A percentile compares a stretch with the other conserved stretches of the same genome.
Evolutionary conservation across 1,284 basidiomycete species (phyloP).

Genomic region (Ganoderma sinense): DNA sequence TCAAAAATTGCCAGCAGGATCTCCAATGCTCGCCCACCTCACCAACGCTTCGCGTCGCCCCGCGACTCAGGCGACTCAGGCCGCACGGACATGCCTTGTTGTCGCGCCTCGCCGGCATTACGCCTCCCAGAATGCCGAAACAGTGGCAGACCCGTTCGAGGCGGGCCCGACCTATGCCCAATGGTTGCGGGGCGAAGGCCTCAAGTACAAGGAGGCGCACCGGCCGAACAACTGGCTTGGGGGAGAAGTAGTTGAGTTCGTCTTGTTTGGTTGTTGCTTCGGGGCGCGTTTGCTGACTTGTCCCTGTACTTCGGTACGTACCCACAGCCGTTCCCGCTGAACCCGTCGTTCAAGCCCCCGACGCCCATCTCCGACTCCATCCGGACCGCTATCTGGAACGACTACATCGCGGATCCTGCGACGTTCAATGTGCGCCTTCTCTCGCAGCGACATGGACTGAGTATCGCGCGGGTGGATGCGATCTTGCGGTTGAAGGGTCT

Average conservation of each 20-base stretch:
- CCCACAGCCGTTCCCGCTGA: slow-evolving; percentile 80
- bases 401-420: slow-evolving; percentile 64
- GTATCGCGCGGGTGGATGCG: slow-evolving; percentile 80
- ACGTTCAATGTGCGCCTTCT: slow-evolving; percentile 67
- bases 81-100: slow-evolving; percentile 26
- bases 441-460: slow-evolving; percentile 65
- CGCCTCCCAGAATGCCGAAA: slow-evolving; percentile 30
- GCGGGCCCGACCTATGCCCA: slow-evolving; percentile 38
- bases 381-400: slow-evolving; percentile 60
- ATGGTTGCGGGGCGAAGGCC: slow-evolving; percentile 47
- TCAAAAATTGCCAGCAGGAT: slow-evolving; percentile 37
- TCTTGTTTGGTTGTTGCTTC: slow-evolving; percentile 21
- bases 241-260: slow-evolving; percentile 59
- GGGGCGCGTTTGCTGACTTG: background rate
- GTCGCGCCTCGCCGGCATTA: slow-evolving; percentile 28
- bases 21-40: slow-evolving; percentile 42
- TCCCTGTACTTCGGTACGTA: background rate
- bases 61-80: background rate
- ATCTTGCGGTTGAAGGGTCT: slow-evolving; percentile 82
- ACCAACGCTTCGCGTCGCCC: slow-evolving; percentile 36
- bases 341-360: slow-evolving; percentile 81
- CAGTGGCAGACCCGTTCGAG: slow-evolving; percentile 23
- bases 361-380: slow-evolving; percentile 72
- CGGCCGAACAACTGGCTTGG: slow-evolving; percentile 66
- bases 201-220: slow-evolving; percentile 47